Base-by-base conservation (phyloP, 1,139 yeast species). In the Spencermartinsiella ligniputridi region DNA sequence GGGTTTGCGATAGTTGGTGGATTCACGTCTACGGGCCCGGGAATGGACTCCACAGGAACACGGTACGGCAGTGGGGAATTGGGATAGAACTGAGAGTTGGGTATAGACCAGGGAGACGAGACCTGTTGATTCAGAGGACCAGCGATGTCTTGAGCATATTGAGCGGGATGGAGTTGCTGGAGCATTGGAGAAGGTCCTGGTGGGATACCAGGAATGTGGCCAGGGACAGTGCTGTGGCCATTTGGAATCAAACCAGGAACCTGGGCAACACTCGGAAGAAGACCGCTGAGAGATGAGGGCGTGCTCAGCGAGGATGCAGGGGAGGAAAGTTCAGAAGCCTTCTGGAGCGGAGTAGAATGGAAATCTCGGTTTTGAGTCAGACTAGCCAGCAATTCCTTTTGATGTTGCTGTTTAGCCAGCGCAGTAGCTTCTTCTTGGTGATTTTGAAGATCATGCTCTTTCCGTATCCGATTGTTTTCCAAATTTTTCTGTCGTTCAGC, bases 391-490 rank as follows among this genome's bases (percentile, higher is more conserved):
- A 52, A 46, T 34, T 49, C 50, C 37, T 46, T 45, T 21, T 54
- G 57, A 30, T 51, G 52, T 27, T 48, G 52, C 33, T 51, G 36
- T 42, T 19, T 37, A 21, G 39, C 16, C 19, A 44, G 3, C 19
- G 37, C 5, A 30, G 40, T 36, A 5, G 41, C 44, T 21, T 47
- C 48, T 39, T 47, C 49, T 37, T 41, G 49, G 20, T 49, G 37
- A 17, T 41, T 49, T 48, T 30, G 41, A 47, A 30, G 44, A 40
- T 19, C 29, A 39, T 43, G 41, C 37, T 43, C 44, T 39, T 47
- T 50, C 36, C 42, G 50, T 44, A 50, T 48, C 37, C 36, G 51
- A 43, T 47, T 53, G 60, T 61, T 56, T 42, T 52, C 57, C 60
- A 57, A 54, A 48, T 57, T 44, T 50, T 37, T 50, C 39, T 25